Conservation (phyloP, 2,329 filamentous ascomycete genomes). For the Fusarium oxysporum region DNA sequence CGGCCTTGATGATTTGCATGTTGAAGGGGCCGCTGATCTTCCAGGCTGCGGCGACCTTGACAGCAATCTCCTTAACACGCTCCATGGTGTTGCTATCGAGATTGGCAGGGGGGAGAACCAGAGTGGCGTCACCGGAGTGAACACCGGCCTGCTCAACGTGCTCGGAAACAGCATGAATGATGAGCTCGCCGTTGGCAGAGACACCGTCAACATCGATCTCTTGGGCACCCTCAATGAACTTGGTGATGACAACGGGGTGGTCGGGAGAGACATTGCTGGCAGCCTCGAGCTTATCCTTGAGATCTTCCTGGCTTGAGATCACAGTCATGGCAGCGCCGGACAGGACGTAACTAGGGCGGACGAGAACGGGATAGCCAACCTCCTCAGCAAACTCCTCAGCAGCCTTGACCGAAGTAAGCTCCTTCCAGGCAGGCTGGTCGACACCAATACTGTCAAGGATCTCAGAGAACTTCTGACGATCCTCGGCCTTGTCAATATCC, state of each 20-base stretch:
- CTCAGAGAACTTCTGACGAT: constrained; percentile 97
- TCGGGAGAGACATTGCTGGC: constrained; percentile 93
- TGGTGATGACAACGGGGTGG: constrained; percentile 97
- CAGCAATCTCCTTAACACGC: constrained; percentile 92
- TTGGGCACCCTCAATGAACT: constrained; percentile 96
- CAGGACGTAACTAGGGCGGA: constrained; percentile 94
- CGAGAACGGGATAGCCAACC: constrained; percentile 93
- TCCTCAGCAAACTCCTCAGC: constrained; percentile 87
- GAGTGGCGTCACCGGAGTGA: constrained; percentile 95
- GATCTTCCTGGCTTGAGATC: constrained; percentile 86
- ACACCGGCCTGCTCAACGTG: constrained; percentile 98
- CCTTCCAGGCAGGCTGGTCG: constrained; percentile 98
- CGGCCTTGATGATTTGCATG: constrained; percentile 99
- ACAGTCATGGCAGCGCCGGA: constrained; percentile 99
- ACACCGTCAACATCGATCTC: constrained; percentile 98
- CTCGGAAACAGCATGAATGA: constrained; percentile 93
- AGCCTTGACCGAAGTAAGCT: constrained; percentile 88
- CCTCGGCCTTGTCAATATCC: constrained; percentile 98
- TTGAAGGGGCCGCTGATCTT: constrained; percentile 98
- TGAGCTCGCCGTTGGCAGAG: constrained; percentile 83
- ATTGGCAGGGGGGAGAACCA: constrained; percentile 87
- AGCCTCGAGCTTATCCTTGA: constrained; percentile 94
- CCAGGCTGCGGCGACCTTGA: constrained; percentile 97
- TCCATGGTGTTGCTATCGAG: constrained; percentile 82
- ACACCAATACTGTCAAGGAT: constrained; percentile 97